Base-by-base conservation (phyloP, 306 rosid species). In the Trichosanthes cucumerina region DNA sequence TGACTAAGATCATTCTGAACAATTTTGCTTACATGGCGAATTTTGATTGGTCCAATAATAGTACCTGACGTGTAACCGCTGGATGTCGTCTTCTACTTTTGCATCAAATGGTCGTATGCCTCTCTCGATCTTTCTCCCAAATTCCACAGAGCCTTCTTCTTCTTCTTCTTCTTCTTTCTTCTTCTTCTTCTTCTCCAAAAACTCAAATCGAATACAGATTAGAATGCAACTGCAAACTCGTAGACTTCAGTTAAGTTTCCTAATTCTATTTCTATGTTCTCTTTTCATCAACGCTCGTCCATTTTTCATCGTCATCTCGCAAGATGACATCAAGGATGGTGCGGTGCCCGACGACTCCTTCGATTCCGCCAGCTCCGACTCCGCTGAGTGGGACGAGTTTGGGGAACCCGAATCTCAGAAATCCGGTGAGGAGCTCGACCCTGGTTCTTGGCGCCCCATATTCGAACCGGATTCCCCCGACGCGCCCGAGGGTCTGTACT, bases 371-470 rank as follows among this genome's bases (percentile, higher is more conserved):
- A 80, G 71, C 65, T 70, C 77, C 57, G 97, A 92, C 41, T 83
- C 91, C 71, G 58, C 87, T 54, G 97, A 95, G 75, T 95, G 97
- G 99, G 99, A 95, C 68, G 99, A 92, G 77, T 90, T 95, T 79
- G 92, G 93, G 24, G 96, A 90, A 53, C 86, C 96, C 9, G 93
- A 86, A 70, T 50, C 82, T 7, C 84, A 84, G 71, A 89, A 87
- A 75, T 87, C 99, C 21, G 97, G 88, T 12, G 91, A 86, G 36
- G 96, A 91, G 81, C 97, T 92, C 33, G 97, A 95, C 81, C 97
- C 97, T 7, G 97, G 96, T 3, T 87, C 97, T 23, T 95, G 99
- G 99, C 91, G 97, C 77, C 92, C 91, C 26, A 84, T 95, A 76
- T 92, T 95, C 79, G 99, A 95, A 69, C 89, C 91, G 14, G 91